phyloP scores from a whole-genome alignment of 371 early-diverging fungal genomes.

The Choanephora cucurbitarum region DNA sequence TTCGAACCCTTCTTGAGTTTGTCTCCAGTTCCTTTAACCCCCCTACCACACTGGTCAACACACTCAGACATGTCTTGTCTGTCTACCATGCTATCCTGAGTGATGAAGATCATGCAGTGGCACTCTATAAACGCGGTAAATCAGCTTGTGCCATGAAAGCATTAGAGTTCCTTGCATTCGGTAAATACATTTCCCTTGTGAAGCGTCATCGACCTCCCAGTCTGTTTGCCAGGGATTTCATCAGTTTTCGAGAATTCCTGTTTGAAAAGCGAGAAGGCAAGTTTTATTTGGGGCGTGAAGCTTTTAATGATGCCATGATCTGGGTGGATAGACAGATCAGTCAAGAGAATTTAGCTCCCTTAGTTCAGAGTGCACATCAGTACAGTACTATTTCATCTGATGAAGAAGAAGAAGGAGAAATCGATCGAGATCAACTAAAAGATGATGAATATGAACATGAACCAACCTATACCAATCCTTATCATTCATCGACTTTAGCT shows the following conservation, averaged over 20 bases:
- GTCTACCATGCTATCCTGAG: not conserved
- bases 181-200: not conserved
- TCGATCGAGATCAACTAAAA: not conserved
- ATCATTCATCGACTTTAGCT: not conserved
- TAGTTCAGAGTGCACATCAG: not conserved
- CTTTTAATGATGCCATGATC: not conserved
- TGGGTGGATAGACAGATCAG: not conserved
- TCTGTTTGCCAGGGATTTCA: conserved; percentile 5
- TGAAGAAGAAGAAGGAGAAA: not conserved
- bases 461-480: not conserved
- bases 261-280: not conserved
- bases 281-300: conserved; percentile 1
- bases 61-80: not conserved
- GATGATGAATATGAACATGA: not conserved
- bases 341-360: not conserved
- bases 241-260: not conserved
- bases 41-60: not conserved
- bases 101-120: not conserved
- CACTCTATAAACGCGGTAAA: not conserved
- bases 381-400: not conserved
- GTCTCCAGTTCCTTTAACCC: not conserved
- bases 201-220: not conserved
- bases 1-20: not conserved
- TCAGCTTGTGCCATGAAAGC: not conserved
- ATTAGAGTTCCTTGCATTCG: conserved; percentile 7